Conservation (phyloP, 2,329 filamentous ascomycete genomes). For the Pseudogymnoascus verrucosus region DNA sequence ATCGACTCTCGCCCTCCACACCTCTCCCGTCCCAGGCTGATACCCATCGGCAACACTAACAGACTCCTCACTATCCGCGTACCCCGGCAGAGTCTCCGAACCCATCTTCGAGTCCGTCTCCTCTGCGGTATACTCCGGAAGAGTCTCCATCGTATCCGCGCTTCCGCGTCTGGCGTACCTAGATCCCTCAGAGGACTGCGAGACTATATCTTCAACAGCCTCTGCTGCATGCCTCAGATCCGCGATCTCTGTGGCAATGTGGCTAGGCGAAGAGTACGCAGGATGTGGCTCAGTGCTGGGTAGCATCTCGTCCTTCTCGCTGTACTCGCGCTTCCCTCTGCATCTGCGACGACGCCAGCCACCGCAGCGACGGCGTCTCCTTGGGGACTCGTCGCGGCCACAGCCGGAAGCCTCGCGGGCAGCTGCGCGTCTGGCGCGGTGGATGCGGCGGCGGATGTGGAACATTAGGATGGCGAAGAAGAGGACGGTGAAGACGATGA, state of each 20-base stretch:
- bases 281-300: neutral
- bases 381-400: neutral
- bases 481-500: neutral
- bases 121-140: neutral
- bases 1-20: neutral
- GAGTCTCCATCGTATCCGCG: neutral
- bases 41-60: slow-evolving; percentile 1
- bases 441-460: neutral
- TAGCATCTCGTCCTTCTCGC: neutral
- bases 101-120: neutral
- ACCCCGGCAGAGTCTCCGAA: neutral
- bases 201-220: neutral
- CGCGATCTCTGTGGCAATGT: neutral
- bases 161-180: neutral
- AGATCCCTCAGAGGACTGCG: neutral
- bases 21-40: neutral
- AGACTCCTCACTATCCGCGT: neutral
- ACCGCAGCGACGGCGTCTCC: neutral
- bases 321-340: neutral
- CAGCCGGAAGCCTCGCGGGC: neutral
- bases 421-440: neutral
- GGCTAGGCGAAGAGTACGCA: neutral
- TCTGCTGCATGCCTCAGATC: neutral
- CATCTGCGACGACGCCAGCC: neutral
- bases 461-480: neutral